Evolutionary conservation across 2,329 filamentous ascomycete species (phyloP).

Genomic region (Dactylonectria estremocensis): DNA sequence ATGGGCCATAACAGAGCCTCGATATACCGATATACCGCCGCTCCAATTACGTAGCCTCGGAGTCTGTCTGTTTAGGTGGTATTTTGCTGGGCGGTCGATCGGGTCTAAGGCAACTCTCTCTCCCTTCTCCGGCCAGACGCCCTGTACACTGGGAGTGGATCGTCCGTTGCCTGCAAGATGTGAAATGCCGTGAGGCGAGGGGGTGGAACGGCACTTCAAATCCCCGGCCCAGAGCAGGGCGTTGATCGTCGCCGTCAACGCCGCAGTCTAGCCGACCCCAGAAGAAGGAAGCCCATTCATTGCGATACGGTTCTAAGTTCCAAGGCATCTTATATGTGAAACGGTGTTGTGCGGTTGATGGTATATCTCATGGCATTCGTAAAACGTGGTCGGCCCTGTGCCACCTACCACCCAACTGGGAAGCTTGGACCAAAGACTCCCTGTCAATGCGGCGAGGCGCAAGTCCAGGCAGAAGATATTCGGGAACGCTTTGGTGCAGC

Average conservation of each 20-base stretch:
- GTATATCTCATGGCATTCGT: background rate
- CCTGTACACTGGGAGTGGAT: slow-evolving; percentile 22
- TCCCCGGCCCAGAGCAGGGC: slow-evolving; percentile 1
- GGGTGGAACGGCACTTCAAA: slow-evolving; percentile 26
- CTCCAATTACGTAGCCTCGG: slow-evolving; percentile 12
- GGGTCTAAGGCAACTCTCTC: background rate
- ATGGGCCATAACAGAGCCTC: slow-evolving; percentile 9
- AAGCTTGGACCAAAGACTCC: background rate
- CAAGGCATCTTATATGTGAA: background rate
- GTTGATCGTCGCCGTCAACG: slow-evolving; percentile 17
- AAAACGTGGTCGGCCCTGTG: background rate
- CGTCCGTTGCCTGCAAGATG: slow-evolving; percentile 9
- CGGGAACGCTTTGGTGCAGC: slow-evolving; percentile 27
- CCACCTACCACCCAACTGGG: background rate
- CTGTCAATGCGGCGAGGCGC: background rate
- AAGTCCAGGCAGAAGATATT: slow-evolving; percentile 10
- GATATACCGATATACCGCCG: slow-evolving; percentile 20
- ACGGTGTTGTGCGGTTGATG: background rate
- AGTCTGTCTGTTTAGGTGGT: background rate
- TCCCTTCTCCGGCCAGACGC: slow-evolving; percentile 9
- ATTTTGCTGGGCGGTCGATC: background rate
- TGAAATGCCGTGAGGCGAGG: slow-evolving; percentile 22
- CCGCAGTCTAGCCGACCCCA: slow-evolving; percentile 10
- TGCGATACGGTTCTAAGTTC: background rate
- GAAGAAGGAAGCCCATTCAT: background rate